These are phyloP conservation scores for Samsoniella hepiali DNA, from an alignment of 2,329 filamentous ascomycete genomes.

Conservation along the genomic window DNA sequence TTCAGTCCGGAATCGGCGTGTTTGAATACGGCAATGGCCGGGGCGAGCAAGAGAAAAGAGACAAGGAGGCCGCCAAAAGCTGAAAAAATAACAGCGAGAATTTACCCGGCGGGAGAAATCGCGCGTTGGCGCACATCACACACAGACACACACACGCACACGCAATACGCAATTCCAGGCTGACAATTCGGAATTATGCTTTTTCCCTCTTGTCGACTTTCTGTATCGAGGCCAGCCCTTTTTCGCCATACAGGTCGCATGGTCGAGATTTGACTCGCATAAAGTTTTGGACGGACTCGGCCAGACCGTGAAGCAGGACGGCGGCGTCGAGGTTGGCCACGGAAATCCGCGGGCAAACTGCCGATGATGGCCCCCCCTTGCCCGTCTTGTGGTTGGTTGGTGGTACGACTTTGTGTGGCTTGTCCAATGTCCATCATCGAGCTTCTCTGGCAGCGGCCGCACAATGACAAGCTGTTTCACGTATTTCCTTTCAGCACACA, in stretches of 20 bases:
- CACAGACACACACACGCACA: background rate
- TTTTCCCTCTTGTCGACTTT: background rate
- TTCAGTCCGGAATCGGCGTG: slow-evolving; percentile 10
- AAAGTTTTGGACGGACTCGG: background rate
- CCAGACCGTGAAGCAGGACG: background rate
- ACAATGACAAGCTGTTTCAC: background rate
- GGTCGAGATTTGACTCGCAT: background rate
- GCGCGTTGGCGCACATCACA: background rate
- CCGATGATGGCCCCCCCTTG: background rate
- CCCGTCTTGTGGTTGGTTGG: no score
- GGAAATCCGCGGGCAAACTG: background rate
- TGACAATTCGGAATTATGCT: background rate
- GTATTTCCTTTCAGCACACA: background rate
- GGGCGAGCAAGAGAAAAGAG: background rate
- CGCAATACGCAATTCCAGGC: background rate
- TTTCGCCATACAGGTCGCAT: background rate
- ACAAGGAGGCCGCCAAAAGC: slow-evolving; percentile 9
- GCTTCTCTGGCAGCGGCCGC: background rate
- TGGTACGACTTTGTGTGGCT: no score
- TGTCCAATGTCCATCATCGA: no score
- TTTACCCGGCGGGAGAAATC: slow-evolving; percentile 12
- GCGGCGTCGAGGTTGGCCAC: background rate
- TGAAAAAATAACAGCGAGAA: background rate
- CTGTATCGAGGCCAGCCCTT: background rate
- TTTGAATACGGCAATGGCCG: slow-evolving; percentile 3